Evolutionary conservation across 441 rosid species (phyloP).

Genomic region (Populus trichocarpa): DNA sequence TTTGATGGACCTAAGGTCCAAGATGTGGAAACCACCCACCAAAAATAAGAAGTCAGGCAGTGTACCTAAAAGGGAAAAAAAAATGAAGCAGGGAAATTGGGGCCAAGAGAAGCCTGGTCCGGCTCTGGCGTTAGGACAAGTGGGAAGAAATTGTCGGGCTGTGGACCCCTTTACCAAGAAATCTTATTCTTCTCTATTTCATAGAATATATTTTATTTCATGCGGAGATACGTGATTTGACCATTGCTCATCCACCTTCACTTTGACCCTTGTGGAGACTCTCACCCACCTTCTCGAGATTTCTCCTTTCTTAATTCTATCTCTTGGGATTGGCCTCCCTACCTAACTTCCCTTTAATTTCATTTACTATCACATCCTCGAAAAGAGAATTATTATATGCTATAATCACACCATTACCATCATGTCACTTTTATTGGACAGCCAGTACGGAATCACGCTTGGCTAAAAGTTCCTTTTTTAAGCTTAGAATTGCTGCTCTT

Average conservation of each 20-base stretch:
- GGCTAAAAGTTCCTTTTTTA: too few relatives aligned
- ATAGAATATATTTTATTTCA: neutral
- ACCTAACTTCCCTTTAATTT: neutral
- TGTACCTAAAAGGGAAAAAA: too few relatives aligned
- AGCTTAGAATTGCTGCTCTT: too few relatives aligned
- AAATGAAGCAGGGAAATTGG: neutral
- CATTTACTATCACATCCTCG: neutral
- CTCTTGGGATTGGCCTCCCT: neutral
- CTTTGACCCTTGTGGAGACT: neutral
- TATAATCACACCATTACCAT: neutral
- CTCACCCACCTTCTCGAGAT: neutral
- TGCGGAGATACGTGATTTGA: neutral
- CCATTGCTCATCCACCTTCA: neutral
- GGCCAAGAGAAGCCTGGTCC: conserved; percentile 14
- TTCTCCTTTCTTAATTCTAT: neutral
- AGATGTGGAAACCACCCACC: too few relatives aligned
- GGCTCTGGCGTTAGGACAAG: conserved; percentile 17
- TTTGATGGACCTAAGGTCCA: too few relatives aligned
- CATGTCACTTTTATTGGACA: too few relatives aligned
- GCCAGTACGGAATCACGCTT: too few relatives aligned
- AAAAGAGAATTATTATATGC: neutral
- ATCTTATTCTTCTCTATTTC: neutral
- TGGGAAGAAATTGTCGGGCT: neutral
- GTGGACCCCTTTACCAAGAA: too few relatives aligned
- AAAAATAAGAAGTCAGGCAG: too few relatives aligned